Base-by-base conservation (phyloP, 2,329 filamentous ascomycete species). In the Aureobasidium sp. region DNA sequence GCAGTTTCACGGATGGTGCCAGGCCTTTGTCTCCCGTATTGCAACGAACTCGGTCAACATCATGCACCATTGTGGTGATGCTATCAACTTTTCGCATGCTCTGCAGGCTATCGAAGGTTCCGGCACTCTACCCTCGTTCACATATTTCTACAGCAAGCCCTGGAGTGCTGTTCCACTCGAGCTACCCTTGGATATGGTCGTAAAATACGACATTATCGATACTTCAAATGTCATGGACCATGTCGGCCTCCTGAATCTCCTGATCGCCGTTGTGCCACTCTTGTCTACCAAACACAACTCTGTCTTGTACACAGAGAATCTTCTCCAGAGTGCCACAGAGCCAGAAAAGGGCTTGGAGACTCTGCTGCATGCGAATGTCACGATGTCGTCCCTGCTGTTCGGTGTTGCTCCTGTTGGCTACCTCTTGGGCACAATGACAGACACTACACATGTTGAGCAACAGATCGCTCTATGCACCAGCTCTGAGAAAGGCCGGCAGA, bases 161-260 rank as follows among this genome's bases (percentile, higher is more conserved):
- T 63, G 42, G 41, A 47, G 39, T 10, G 34, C 41, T 6, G 37
- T 37, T 23, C 17, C 42, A 0, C 42, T 63, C 5, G 34, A 29
- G 1, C 47, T 48, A 23, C 44, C 48, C 8, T 27, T 12, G n/a
- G 29, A 20, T 0, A 2, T 52, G 27, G 23, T 12, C 34, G 37
- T 12, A 5, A 27, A 59, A 9, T 87, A 85, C 65, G 79, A 85
- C 67, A 72, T 81, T 9, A 80, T 87, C 62, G 82, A 87, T 64
- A 83, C 81, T 0, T 82, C 68, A 63, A 78, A 77, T 61, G 70
- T 82, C 17, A 68, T 72, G 3, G 77, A 81, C 62, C 72, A 76
- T 55, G 23, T 78, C 20, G 79, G 79, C 23, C 62, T 70, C 8
- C 64, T 82, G 20, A 80, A 80, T 65, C n/a, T 82, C 26, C 65